Evolutionary conservation across 805 yeast species (phyloP).

Genomic region (Soucietia sequanensis): DNA sequence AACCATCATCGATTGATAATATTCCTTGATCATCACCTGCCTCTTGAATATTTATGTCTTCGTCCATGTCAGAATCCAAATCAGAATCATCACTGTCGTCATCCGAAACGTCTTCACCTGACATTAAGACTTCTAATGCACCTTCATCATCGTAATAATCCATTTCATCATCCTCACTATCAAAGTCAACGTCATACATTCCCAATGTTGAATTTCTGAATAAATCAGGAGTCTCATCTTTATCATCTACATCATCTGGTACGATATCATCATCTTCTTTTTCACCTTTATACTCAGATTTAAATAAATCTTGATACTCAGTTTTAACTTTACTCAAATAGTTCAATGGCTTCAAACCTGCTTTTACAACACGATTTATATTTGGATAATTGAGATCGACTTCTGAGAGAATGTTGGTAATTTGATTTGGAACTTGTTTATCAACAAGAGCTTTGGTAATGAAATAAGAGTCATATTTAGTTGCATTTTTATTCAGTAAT

Average conservation of each 20-base stretch:
- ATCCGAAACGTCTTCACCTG: constrained; percentile 29
- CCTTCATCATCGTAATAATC: constrained; percentile 38
- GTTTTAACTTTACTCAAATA: constrained; percentile 55
- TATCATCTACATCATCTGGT: constrained; percentile 52
- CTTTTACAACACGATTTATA: constrained; percentile 56
- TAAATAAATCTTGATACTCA: constrained; percentile 57
- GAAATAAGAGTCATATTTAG: constrained; percentile 59
- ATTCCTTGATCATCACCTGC: constrained; percentile 10
- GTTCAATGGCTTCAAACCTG: constrained; percentile 58
- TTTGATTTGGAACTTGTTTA: constrained; percentile 54
- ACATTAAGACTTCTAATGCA: constrained; percentile 39
- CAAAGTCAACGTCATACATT: constrained; percentile 84
- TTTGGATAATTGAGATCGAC: constrained; percentile 75
- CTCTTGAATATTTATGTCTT: constrained; percentile 10
- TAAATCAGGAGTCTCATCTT: constrained; percentile 79
- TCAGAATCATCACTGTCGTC: constrained; percentile 23
- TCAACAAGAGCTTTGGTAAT: constrained; percentile 69
- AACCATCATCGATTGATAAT: constrained; percentile 32
- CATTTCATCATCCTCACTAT: constrained; percentile 60
- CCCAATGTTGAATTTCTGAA: constrained; percentile 88
- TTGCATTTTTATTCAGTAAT: constrained; percentile 45
- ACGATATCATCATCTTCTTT: constrained; percentile 39
- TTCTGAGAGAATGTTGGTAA: constrained; percentile 60
- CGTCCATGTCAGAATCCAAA: constrained; percentile 13
- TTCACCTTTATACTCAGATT: constrained; percentile 50